Evolutionary conservation across 2,329 filamentous ascomycete species (phyloP).

Genomic region (Phialophora verrucosa): DNA sequence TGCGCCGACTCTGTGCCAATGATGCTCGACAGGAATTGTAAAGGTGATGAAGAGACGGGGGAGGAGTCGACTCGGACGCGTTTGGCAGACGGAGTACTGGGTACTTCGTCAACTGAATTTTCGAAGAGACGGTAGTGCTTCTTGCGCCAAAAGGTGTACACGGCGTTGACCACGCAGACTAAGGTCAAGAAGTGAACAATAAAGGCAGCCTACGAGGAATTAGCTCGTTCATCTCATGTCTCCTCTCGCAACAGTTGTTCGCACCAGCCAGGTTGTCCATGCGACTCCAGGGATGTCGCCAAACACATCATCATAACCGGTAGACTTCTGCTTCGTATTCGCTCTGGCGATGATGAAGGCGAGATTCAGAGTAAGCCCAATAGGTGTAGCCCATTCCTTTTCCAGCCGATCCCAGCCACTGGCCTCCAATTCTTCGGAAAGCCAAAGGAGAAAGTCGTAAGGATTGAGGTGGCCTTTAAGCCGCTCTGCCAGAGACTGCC

Average conservation of each 20-base stretch:
- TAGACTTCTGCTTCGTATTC: constrained; percentile 65
- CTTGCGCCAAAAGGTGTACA: constrained; percentile 80
- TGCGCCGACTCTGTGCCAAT: constrained; percentile 74
- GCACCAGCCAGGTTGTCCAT: constrained; percentile 71
- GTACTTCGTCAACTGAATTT: constrained; percentile 75
- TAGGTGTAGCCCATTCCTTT: constrained; percentile 73
- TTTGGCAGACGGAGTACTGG: constrained; percentile 81
- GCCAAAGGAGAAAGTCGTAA: constrained; percentile 85
- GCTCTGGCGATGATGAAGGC: constrained; percentile 81
- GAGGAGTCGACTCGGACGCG: constrained; percentile 88
- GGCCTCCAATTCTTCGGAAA: constrained; percentile 90
- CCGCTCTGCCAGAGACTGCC: constrained; percentile 77
- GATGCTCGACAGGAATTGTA: constrained; percentile 73
- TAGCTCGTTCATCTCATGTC: constrained; percentile 16
- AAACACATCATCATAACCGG: constrained; percentile 80
- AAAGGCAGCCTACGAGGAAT: constrained; percentile 64
- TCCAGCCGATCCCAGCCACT: constrained; percentile 83
- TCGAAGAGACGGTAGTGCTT: constrained; percentile 92
- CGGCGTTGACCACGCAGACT: constrained; percentile 75
- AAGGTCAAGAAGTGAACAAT: constrained; percentile 71
- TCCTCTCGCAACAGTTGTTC: constrained; percentile 35
- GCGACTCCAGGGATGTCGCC: constrained; percentile 67
- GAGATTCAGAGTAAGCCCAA: constrained; percentile 79
- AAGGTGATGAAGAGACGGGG: constrained; percentile 75
- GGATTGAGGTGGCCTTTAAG: constrained; percentile 81